These are phyloP conservation scores for Pseudoturritis turrita DNA, from an alignment of 345 rosid genomes.

Conservation along the genomic window DNA sequence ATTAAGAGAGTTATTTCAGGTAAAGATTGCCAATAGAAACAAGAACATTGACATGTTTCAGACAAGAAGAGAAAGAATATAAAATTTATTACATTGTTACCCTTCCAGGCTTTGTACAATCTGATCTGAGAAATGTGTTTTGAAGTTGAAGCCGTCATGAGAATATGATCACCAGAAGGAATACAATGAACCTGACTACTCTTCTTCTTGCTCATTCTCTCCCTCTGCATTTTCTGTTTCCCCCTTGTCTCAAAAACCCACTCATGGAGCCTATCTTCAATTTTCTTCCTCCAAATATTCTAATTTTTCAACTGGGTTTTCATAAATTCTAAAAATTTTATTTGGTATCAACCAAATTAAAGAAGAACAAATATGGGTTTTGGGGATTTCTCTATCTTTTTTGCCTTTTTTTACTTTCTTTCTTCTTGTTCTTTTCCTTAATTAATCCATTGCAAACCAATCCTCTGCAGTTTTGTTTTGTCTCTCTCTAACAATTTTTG, in stretches of 20 bases:
- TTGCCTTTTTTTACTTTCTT: neutral
- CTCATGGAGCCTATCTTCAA: slow-evolving; percentile 12
- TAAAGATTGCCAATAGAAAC: neutral
- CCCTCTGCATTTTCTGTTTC: slow-evolving; percentile 27
- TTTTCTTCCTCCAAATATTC: neutral
- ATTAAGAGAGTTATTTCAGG: neutral
- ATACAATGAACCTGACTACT: slow-evolving; percentile 30
- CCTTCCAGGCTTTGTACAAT: slow-evolving; percentile 87
- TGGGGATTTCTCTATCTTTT: neutral
- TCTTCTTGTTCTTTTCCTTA: neutral
- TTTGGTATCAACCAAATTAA: slow-evolving; percentile 15
- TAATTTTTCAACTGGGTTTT: neutral
- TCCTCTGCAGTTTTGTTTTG: slow-evolving; percentile 16
- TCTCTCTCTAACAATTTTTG: slow-evolving; percentile 10
- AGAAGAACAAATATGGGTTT: slow-evolving; percentile 2
- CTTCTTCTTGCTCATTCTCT: slow-evolving; percentile 33
- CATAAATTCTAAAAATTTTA: neutral
- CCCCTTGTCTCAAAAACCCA: neutral
- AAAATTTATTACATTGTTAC: slow-evolving; percentile 68
- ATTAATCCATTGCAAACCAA: slow-evolving; percentile 13
- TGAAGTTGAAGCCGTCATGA: slow-evolving; percentile 32
- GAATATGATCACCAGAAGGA: slow-evolving; percentile 27
- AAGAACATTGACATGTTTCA: neutral
- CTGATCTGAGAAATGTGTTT: slow-evolving; percentile 35
- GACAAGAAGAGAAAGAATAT: neutral